Evolutionary conservation across 2,329 filamentous ascomycete genomes (phyloP), one percentile per base, ranked within the genome.

Genomic region (Arthroderma sp.): DNA sequence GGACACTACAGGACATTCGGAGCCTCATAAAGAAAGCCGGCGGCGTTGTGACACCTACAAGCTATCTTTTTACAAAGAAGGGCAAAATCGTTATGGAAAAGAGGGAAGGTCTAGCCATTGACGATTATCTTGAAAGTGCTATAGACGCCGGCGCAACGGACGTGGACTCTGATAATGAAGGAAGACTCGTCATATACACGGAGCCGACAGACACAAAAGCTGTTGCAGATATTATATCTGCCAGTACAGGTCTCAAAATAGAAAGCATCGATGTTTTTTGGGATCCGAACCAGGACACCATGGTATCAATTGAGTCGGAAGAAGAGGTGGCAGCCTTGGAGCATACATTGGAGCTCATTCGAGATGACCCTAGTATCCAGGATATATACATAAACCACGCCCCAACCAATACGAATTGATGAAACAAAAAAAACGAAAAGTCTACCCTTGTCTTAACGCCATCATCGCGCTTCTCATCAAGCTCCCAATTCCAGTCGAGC

Each of bases 381-480:
- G 83, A 79, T 30, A 72, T 95, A 36, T 94, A 88, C 55, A 70
- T 81, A 55, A 95, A 95, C 53, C 59, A 63, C 22, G 50, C 50
- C 4, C 29, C 7, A 22, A 15, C 11, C 41, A 47, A 44, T 29
- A 22, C 38, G 3, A 36, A 28, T 29, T 28, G 29, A 36, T 43
- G 32, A 43, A 11, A 11, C 2, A 34, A 34, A 34, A 8, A 9
- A 8, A 8, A 9, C 11, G 8, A 11, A 8, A 34, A 38, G 3
- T 32, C 40, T 59, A 42, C 61, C 60, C 48, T 68, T 74, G 40
- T 63, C 78, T 79, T 53, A 89, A 63, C 42, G 81, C 77, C 58
- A 81, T 85, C 76, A 91, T 86, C 1, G 84, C 88, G 54, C 79
- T 85, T 60, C 83, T 83, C 72, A 93, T 81, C 55, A 93, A 63